A percentile compares a stretch with the other conserved stretches of the same genome.
phyloP scores from a whole-genome alignment of 805 yeast genomes.

The Wickerhamiella siamensis region DNA sequence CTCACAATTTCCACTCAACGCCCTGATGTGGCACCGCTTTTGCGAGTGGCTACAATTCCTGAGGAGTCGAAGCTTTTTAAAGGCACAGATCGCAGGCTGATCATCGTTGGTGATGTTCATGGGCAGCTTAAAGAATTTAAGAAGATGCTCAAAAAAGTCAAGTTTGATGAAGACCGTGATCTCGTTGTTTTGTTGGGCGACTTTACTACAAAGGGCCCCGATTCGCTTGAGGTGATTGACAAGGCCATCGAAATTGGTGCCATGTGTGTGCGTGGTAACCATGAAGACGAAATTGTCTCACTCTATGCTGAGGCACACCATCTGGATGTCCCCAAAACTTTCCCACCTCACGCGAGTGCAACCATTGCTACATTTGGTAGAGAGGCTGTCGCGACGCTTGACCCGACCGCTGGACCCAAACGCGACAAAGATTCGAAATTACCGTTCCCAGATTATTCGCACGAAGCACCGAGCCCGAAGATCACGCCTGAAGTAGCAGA shows the following conservation, averaged over 20 bases:
- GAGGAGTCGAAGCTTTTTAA: constrained; percentile 9
- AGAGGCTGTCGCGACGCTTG: constrained; percentile 8
- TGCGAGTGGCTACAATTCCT: constrained; percentile 16
- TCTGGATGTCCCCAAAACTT: constrained; percentile 22
- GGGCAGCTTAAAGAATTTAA: constrained; percentile 51
- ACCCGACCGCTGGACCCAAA: constrained; percentile 12
- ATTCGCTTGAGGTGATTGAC: constrained; percentile 54
- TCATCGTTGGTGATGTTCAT: constrained; percentile 79
- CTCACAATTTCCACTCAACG: constrained; percentile 1
- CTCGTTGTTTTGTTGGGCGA: constrained; percentile 67
- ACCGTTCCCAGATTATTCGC: neutral
- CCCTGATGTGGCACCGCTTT: constrained; percentile 14
- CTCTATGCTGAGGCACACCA: constrained; percentile 50
- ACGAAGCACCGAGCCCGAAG: neutral
- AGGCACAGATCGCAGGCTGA: constrained; percentile 29
- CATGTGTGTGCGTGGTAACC: constrained; percentile 77
- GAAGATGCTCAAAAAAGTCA: constrained; percentile 37
- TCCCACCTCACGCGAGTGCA: constrained; percentile 17
- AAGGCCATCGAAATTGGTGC: constrained; percentile 44
- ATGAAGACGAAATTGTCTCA: constrained; percentile 59
- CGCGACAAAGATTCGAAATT: neutral
- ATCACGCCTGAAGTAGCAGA: constrained; percentile 15
- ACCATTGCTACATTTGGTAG: constrained; percentile 12
- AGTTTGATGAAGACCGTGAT: constrained; percentile 31
- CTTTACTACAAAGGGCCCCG: constrained; percentile 71